Evolutionary conservation across 345 rosid species (phyloP).

Genomic region (Gossypium stocksii): DNA sequence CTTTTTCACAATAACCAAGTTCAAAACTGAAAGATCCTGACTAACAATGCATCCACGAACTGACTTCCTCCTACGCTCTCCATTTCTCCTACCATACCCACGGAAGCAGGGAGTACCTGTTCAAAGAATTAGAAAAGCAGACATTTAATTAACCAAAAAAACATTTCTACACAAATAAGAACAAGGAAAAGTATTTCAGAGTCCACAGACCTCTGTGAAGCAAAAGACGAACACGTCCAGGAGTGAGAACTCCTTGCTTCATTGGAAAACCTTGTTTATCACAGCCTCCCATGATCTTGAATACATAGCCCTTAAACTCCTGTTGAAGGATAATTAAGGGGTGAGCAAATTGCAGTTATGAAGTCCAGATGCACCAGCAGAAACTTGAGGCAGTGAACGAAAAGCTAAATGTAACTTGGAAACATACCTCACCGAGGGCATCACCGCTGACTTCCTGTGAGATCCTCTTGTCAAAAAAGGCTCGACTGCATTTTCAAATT

Average conservation of each 20-base stretch:
- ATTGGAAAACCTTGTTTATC: constrained; percentile 90
- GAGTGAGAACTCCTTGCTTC: constrained; percentile 87
- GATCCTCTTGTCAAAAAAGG: constrained; percentile 77
- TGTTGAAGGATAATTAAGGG: constrained; percentile 12
- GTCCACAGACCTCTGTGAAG: constrained; percentile 57
- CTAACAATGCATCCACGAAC: constrained; percentile 90
- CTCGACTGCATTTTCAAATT: constrained; percentile 41
- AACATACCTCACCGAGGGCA: constrained; percentile 66
- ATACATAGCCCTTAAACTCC: constrained; percentile 85
- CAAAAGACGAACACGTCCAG: constrained; percentile 81
- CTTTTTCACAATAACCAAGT: constrained; percentile 84
- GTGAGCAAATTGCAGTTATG: background rate
- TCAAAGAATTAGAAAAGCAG: background rate
- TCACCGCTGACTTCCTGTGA: constrained; percentile 84
- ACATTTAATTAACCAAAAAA: background rate
- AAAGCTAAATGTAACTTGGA: background rate
- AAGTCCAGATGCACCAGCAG: background rate
- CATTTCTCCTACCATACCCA: constrained; percentile 72
- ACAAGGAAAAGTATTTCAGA: background rate
- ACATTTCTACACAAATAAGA: background rate
- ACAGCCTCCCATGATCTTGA: constrained; percentile 87
- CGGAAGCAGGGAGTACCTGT: constrained; percentile 79
- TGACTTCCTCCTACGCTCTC: constrained; percentile 83
- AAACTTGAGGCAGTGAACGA: background rate
- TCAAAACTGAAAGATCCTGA: constrained; percentile 75